Conservation (phyloP, 2,329 filamentous ascomycete genomes). For the Amylocarpus encephaloides region DNA sequence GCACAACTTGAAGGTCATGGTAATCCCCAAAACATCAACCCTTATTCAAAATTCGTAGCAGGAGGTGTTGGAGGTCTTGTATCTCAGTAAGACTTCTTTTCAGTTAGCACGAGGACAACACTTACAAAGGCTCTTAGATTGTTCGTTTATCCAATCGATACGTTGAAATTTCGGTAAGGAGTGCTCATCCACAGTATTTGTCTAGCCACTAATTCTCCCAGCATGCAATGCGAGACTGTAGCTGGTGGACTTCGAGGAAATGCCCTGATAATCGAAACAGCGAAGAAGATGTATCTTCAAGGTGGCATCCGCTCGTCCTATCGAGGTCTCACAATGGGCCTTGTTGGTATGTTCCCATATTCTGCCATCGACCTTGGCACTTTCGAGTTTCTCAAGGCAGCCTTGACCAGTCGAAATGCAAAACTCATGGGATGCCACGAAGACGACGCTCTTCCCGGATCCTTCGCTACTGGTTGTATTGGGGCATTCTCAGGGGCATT, state of each 20-base stretch:
- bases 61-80: slow-evolving; percentile 91
- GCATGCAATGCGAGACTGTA: slow-evolving; percentile 90
- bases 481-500: slow-evolving; percentile 88
- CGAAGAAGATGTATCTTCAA: slow-evolving; percentile 75
- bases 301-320: slow-evolving; percentile 75
- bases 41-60: slow-evolving; percentile 82
- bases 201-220: slow-evolving; percentile 16
- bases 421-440: slow-evolving; percentile 65
- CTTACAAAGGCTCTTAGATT: slow-evolving; percentile 45
- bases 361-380: slow-evolving; percentile 94
- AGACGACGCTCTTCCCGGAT: slow-evolving; percentile 74
- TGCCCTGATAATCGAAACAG: slow-evolving; percentile 73
- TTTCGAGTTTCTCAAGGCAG: slow-evolving; percentile 84
- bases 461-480: slow-evolving; percentile 79
- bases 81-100: slow-evolving; percentile 59
- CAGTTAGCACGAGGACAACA: neutral
- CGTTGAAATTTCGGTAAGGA: slow-evolving; percentile 50
- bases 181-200: neutral
- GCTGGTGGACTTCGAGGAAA: slow-evolving; percentile 78
- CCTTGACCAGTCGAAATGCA: slow-evolving; percentile 64
- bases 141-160: slow-evolving; percentile 64
- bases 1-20: slow-evolving; percentile 82
- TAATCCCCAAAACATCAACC: slow-evolving; percentile 71
- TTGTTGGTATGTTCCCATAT: slow-evolving; percentile 96
- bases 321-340: slow-evolving; percentile 85